Conservation (phyloP, 805 yeast genomes). For the Kazachstania martiniae region DNA sequence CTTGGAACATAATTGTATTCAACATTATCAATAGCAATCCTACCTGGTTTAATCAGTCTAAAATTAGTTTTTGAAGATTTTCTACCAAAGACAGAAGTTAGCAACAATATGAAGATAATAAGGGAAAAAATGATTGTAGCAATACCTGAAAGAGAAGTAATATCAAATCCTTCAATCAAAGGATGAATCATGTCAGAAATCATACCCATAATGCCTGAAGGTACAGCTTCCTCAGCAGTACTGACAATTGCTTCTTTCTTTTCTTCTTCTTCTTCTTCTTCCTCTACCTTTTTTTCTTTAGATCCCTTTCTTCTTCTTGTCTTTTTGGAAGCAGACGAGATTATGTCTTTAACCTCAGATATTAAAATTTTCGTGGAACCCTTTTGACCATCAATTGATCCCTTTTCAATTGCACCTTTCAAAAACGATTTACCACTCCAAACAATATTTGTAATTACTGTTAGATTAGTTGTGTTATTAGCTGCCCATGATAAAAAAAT, state of each 20-base stretch:
- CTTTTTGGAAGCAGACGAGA: constrained; percentile 13
- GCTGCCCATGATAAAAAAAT: constrained; percentile 54
- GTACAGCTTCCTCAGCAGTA: neutral
- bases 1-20: constrained; percentile 34
- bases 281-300: constrained; percentile 3
- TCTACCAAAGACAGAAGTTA: constrained; percentile 4
- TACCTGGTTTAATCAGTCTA: constrained; percentile 17
- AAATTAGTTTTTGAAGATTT: constrained; percentile 4
- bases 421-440: constrained; percentile 75
- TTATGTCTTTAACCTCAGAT: constrained; percentile 29
- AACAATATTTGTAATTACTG: constrained; percentile 45
- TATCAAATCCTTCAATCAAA: constrained; percentile 8
- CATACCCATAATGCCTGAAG: too few relatives aligned
- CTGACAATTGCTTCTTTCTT: neutral
- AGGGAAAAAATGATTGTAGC: constrained; percentile 4
- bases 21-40: constrained; percentile 26
- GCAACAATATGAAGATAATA: constrained; percentile 5
- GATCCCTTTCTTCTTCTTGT: constrained; percentile 6
- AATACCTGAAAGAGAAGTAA: constrained; percentile 11
- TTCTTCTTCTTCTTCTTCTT: constrained; percentile 1
- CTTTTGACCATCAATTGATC: constrained; percentile 66
- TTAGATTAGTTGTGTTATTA: constrained; percentile 40
- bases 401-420: constrained; percentile 66
- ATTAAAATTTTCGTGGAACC: constrained; percentile 39
- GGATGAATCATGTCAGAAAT: neutral